Evolutionary conservation across 1,284 basidiomycete species (phyloP), one percentile per base, ranked within the genome.

Genomic region (Laetiporus sulphureus): DNA sequence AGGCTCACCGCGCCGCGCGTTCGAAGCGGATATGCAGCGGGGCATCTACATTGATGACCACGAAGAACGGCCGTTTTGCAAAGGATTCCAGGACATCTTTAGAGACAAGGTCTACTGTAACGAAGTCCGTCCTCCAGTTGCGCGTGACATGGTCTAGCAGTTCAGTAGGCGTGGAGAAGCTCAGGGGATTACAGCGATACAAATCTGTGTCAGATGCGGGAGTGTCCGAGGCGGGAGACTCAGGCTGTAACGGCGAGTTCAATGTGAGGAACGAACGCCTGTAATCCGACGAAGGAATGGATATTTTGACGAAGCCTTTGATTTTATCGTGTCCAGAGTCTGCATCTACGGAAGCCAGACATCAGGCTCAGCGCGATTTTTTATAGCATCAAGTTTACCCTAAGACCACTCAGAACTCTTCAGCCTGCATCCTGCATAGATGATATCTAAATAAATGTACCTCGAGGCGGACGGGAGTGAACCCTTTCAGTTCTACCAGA

Each of bases 11-110:
- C 10, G 13, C 30, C 20, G 32, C 40, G 18, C 81, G 72, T 40
- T 64, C 62, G 55, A 70, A 86, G 23, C 83, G 71, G 37, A 67
- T 62, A 20, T 82, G 59, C 19, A 95, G 56, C 0, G 94, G 93
- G 0, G 89, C 94, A 47, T 97, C 91, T n/a, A 95, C 74, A 35
- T 70, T 76, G 29, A 97, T 67, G 23, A 97, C 74, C 55, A 97
- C 66, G 59, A 97, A 93, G 61, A 92, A 98, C 0, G 95, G 95
- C 7, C 96, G 72, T 58, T 85, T 93, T 29, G 81, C 62, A 57
- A 97, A 98, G 34, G 73, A 66, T 44, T 73, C 71, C 31, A 94
- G 70, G 13, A 80, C 56, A n/a, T 78, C 71, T 22, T 65, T 64
- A 1, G 75, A 78, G 36, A 61, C 58, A 16, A 97, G 62, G 55